Evolutionary conservation across 2,329 filamentous ascomycete species (phyloP).

Genomic region (Pleoardoris graminearum): DNA sequence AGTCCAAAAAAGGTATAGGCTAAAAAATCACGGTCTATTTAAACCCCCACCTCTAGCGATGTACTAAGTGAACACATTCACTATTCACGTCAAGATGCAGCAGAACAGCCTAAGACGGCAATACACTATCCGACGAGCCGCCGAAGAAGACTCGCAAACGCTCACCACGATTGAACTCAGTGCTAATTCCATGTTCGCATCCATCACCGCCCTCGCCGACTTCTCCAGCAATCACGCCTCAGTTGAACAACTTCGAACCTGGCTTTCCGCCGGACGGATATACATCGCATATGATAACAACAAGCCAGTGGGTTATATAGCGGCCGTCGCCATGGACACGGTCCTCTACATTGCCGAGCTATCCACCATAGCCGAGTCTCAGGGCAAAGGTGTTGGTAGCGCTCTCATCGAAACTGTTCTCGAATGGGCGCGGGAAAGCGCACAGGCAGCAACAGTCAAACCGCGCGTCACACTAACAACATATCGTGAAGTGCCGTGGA

Average conservation of each 20-base stretch:
- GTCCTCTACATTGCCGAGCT: not conserved
- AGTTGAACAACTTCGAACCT: not conserved
- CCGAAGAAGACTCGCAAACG: not conserved
- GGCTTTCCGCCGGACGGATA: not conserved
- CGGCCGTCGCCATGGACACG: not conserved
- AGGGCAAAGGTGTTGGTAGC: not conserved
- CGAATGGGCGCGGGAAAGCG: not conserved
- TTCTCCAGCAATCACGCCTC: not conserved
- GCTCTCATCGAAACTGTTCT: not conserved
- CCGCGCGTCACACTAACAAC: not conserved
- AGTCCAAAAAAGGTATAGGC: too few relatives aligned
- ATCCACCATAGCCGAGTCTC: not conserved
- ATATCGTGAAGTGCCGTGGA: not conserved
- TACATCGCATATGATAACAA: not conserved
- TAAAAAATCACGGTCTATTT: too few relatives aligned
- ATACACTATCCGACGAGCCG: not conserved
- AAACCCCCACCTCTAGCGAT: too few relatives aligned
- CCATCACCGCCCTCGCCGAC: not conserved
- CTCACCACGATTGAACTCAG: not conserved
- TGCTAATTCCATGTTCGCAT: not conserved
- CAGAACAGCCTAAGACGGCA: too few relatives aligned
- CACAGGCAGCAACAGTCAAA: not conserved
- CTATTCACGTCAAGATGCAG: too few relatives aligned
- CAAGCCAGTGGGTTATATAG: not conserved
- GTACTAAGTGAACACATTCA: too few relatives aligned